Conservation (phyloP, 306 rosid species). For the Geum urbanum region DNA sequence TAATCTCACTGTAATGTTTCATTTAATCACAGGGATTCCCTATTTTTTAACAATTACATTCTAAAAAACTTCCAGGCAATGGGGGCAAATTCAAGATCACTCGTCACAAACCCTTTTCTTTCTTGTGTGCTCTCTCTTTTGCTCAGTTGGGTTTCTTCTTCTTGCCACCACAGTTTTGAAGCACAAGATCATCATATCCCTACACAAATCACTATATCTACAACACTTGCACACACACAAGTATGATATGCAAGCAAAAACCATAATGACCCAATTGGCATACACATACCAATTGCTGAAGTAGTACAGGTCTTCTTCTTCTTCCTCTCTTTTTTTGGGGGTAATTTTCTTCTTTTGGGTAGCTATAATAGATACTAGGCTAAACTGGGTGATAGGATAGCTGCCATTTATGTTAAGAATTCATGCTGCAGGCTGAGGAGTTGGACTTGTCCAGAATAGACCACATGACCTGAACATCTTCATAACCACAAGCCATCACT, state of each 20-base stretch:
- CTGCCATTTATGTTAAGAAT: slow-evolving; percentile 35
- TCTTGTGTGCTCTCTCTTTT: neutral
- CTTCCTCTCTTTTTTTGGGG: neutral
- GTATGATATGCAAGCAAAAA: slow-evolving; percentile 8
- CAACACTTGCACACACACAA: neutral
- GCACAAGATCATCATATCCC: slow-evolving; percentile 6
- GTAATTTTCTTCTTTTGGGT: neutral
- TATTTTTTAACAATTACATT: slow-evolving; percentile 3
- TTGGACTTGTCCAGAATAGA: slow-evolving; percentile 89
- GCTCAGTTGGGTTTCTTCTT: slow-evolving; percentile 5
- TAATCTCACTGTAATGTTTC: slow-evolving; percentile 18
- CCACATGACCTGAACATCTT: slow-evolving; percentile 99
- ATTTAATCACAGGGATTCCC: slow-evolving; percentile 18
- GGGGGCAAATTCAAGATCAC: slow-evolving; percentile 12
- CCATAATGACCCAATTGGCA: slow-evolving; percentile 16
- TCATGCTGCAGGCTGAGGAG: slow-evolving; percentile 43
- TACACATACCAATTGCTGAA: slow-evolving; percentile 12
- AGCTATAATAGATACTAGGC: neutral
- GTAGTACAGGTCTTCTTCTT: neutral
- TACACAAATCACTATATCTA: slow-evolving; percentile 16
- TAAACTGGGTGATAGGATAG: neutral
- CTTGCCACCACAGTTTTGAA: slow-evolving; percentile 11
- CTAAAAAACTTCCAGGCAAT: slow-evolving; percentile 9
- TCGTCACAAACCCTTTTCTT: slow-evolving; percentile 1
- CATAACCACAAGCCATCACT: slow-evolving; percentile 93